phyloP scores from a whole-genome alignment of 305 asterid species.

The Solanum hybrid region DNA sequence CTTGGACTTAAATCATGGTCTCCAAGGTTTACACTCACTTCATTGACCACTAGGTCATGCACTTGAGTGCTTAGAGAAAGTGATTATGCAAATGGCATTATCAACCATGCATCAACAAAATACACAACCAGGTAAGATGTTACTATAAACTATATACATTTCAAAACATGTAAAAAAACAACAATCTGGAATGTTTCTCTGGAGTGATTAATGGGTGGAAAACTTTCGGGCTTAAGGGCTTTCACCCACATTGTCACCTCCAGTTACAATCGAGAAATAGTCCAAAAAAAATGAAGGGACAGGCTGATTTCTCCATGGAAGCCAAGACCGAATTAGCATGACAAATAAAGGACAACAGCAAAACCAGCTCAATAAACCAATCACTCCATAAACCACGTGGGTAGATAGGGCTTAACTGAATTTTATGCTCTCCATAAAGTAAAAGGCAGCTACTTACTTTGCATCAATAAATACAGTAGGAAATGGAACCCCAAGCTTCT shows the following conservation, averaged over 20 bases:
- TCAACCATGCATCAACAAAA: background rate
- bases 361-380: background rate
- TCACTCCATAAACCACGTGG: background rate
- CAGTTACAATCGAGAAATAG: background rate
- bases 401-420: background rate
- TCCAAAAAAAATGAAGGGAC: background rate
- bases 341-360: background rate
- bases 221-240: background rate
- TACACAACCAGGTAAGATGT: background rate
- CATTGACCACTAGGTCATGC: background rate
- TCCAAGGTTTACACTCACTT: background rate
- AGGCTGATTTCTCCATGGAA: background rate
- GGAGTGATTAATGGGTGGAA: background rate
- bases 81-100: background rate
- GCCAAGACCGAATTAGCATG: background rate
- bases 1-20: background rate
- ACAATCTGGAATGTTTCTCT: background rate
- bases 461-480: background rate
- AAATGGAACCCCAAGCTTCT: background rate
- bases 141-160: background rate
- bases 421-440: background rate
- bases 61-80: background rate
- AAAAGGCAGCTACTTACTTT: background rate
- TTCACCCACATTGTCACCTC: background rate
- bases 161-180: background rate